Evolutionary conservation across 768 basidiomycete species (phyloP), one percentile per base, ranked within the genome.

Genomic region (Crepidotus variabilis): DNA sequence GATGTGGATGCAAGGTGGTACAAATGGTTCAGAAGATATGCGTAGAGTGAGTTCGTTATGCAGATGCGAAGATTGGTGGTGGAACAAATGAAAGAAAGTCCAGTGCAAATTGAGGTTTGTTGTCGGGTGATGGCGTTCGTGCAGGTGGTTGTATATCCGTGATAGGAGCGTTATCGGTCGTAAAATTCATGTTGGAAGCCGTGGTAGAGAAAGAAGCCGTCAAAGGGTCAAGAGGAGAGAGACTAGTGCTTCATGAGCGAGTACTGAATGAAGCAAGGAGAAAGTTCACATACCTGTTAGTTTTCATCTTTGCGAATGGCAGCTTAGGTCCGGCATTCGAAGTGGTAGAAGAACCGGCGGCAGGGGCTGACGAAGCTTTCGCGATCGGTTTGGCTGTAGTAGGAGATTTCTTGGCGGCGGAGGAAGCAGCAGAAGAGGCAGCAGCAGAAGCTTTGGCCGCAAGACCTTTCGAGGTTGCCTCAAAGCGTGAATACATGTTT

Each of bases 161-260:
- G 52, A 65, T 55, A 53, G 63, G 54, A 57, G 59, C 60, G 47
- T 62, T 56, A 59, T 53, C 65, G 57, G 56, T 56, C 28, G 56
- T 53, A 32, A 59, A 45, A 48, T 47, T 53, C 20, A 48, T 24
- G 22, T 32, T 39, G 43, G 54, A 21, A 48, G 32, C 51, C 50
- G 59, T 50, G 46, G 63, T 13, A 35, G 56, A 13, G 55, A 51
- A 48, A 52, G 50, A 43, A 22, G 63, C 32, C 36, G 57, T 48
- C 32, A 63, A 56, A 57, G 60, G 57, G 51, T 68, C 3, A 33
- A 39, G 55, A 69, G 47, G 39, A 52, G 61, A 68, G 69, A 72
- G 61, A 67, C 87, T 90, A 64, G 59, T 70, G 77, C 72, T 85
- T 86, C 77, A 85, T 89, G 80, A 88, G 86, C 75, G 76, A 69